phyloP scores from a whole-genome alignment of 768 basidiomycete genomes.

The Tephrocybe sp. region DNA sequence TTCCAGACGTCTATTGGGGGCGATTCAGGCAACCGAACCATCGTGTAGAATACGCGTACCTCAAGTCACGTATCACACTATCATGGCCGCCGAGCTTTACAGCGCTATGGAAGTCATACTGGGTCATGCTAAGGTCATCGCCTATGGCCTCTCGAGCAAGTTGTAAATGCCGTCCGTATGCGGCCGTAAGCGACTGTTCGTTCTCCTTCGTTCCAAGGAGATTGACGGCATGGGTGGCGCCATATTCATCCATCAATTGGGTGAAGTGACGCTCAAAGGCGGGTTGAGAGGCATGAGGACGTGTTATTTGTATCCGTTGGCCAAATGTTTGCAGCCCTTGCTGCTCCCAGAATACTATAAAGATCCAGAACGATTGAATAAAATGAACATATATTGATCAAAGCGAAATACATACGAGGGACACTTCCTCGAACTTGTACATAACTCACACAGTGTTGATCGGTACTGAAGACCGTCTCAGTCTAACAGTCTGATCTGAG shows the following conservation, averaged over 20 bases:
- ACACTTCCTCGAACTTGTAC: constrained; percentile 94
- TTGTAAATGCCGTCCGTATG: constrained; percentile 80
- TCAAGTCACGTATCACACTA: constrained; percentile 71
- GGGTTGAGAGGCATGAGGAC: constrained; percentile 93
- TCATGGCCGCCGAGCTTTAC: constrained; percentile 86
- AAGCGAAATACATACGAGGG: constrained; percentile 63
- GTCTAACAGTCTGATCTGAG: constrained; percentile 49
- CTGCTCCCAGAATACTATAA: constrained; percentile 96
- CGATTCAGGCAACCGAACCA: not conserved
- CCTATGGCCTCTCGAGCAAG: constrained; percentile 59
- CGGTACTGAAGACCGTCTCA: constrained; percentile 85
- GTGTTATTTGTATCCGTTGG: constrained; percentile 90
- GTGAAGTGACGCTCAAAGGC: constrained; percentile 95
- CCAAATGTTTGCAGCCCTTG: constrained; percentile 94
- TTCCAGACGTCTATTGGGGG: constrained; percentile 50
- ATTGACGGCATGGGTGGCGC: constrained; percentile 83
- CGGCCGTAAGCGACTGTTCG: constrained; percentile 77
- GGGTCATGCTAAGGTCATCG: constrained; percentile 73
- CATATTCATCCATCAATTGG: constrained; percentile 84
- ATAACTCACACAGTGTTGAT: constrained; percentile 87
- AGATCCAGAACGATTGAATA: constrained; percentile 14
- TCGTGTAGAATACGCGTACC: constrained; percentile 29
- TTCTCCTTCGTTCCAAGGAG: constrained; percentile 91
- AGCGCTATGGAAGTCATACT: constrained; percentile 92
- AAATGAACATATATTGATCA: constrained; percentile 11